These are phyloP conservation scores for Eustoma russellianum DNA, from an alignment of 257 asterid species.

Conservation along the genomic window DNA sequence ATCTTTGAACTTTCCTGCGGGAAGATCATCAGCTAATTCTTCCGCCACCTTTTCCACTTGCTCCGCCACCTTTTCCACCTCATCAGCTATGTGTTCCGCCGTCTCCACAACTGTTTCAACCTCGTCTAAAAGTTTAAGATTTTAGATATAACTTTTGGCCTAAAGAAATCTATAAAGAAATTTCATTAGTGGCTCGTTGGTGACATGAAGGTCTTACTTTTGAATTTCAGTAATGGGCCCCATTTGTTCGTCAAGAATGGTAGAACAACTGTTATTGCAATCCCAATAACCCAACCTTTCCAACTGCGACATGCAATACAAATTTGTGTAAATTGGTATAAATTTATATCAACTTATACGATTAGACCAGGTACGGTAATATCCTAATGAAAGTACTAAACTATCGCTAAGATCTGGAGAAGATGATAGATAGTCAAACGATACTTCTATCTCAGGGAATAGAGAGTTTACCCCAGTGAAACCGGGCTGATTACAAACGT, in stretches of 20 bases:
- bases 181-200: not conserved
- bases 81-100: slow-evolving; percentile 17
- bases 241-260: slow-evolving; percentile 56
- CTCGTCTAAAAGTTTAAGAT: slow-evolving; percentile 6
- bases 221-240: slow-evolving; percentile 55
- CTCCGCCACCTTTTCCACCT: slow-evolving; percentile 22
- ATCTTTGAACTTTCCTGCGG: slow-evolving; percentile 14
- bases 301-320: slow-evolving; percentile 11
- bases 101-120: slow-evolving; percentile 10
- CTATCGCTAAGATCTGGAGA: no score
- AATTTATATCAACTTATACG: no score
- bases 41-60: slow-evolving; percentile 20
- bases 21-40: slow-evolving; percentile 13
- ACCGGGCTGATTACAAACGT: no score
- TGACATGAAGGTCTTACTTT: slow-evolving; percentile 27
- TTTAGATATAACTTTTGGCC: no score
- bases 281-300: slow-evolving; percentile 64
- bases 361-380: no score
- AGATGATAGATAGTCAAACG: no score
- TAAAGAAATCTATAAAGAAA: not conserved
- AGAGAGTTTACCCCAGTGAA: no score
- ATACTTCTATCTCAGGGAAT: no score
- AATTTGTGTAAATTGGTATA: no score
- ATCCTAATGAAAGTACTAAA: no score
- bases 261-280: slow-evolving; percentile 38